Percentiles rank a stretch among this genome's conserved stretches.
These are phyloP conservation scores for Hypoxylon sp. DNA, from an alignment of 2,329 filamentous ascomycete species.

Conservation along the genomic window DNA sequence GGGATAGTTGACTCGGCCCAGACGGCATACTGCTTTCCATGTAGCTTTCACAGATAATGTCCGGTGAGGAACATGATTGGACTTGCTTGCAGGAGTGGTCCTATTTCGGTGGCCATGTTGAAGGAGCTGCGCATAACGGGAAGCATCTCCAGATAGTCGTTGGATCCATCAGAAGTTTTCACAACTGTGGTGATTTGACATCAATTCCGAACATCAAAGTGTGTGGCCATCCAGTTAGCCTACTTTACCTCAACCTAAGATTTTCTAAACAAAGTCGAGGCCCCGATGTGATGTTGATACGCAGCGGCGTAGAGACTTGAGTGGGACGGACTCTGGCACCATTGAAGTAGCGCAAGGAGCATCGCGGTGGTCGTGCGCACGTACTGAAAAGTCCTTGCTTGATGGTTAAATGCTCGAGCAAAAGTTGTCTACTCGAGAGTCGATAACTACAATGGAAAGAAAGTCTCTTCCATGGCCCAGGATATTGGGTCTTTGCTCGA, in stretches of 20 bases:
- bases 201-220: constrained; percentile 41
- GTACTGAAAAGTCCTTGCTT: constrained; percentile 30
- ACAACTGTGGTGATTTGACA: constrained; percentile 41
- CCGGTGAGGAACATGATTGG: constrained; percentile 28
- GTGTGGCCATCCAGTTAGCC: constrained; percentile 66
- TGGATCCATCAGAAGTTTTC: constrained; percentile 15
- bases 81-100: constrained; percentile 33
- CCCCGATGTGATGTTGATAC: constrained; percentile 42
- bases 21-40: constrained; percentile 22
- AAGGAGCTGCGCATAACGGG: constrained; percentile 40
- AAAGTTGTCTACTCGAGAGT: constrained; percentile 11
- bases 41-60: constrained; percentile 1
- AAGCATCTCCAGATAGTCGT: constrained; percentile 37
- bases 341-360: constrained; percentile 37
- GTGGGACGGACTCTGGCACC: constrained; percentile 14
- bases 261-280: constrained; percentile 65
- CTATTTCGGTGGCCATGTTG: constrained; percentile 32
- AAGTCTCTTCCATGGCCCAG: constrained; percentile 32
- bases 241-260: constrained; percentile 71
- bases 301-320: constrained; percentile 33
- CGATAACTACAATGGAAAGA: constrained; percentile 28
- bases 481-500: constrained; percentile 6
- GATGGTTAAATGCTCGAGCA: constrained; percentile 20
- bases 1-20: constrained; percentile 24
- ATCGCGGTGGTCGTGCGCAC: constrained; percentile 37